Base-by-base conservation (phyloP, 2,329 filamentous ascomycete genomes). In the Fusarium decemcellulare region DNA sequence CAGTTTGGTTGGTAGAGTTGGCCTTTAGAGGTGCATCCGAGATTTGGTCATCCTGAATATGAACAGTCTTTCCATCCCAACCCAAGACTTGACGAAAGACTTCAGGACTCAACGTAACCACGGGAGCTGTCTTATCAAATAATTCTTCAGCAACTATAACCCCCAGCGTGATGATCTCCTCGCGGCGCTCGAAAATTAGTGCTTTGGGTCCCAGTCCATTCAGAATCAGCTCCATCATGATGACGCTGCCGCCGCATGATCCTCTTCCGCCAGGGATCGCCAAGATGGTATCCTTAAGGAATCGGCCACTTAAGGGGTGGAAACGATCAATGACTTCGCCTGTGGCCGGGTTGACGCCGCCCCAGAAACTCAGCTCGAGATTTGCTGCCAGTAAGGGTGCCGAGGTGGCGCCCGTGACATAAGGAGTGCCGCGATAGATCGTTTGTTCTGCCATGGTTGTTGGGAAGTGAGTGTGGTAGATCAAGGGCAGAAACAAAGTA, bases 321-420 rank as follows among this genome's bases (percentile, higher is more conserved):
- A 54, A 52, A 11, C 57, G 52, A n/a, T 67, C 64, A 14, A 67
- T 67, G 27, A 67, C 37, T n/a, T 64, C 54, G 9, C 61, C 61
- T 1, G 61, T 64, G 6, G 27, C 12, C 23, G 30, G 52, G 34
- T 67, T 43, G 14, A 67, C 57, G 5, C 61, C 64, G 9, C 53
- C 61, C 64, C 57, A 61, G 37, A 64, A 64, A 14, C 61, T 67
- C 18, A 66, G 27, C 40, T 66, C 55, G 6, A 66, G 36, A 18
- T 59, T 46, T 2, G 48, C 56, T 18, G 63, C 54, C 6, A 59
- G 12, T 2, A 66, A 39, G 5, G 10, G 47, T 3, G 37, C 63
- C 7, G 59, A 63, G 5, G 39, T 29, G 12, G 42, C 37, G 14
- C 54, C 63, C 5, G 30, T 36, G 14, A 59, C 54, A 30, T 63